A percentile compares a stretch with the other conserved stretches of the same genome.
Conservation (phyloP, 345 rosid genomes). For the Moricandia arvensis region DNA sequence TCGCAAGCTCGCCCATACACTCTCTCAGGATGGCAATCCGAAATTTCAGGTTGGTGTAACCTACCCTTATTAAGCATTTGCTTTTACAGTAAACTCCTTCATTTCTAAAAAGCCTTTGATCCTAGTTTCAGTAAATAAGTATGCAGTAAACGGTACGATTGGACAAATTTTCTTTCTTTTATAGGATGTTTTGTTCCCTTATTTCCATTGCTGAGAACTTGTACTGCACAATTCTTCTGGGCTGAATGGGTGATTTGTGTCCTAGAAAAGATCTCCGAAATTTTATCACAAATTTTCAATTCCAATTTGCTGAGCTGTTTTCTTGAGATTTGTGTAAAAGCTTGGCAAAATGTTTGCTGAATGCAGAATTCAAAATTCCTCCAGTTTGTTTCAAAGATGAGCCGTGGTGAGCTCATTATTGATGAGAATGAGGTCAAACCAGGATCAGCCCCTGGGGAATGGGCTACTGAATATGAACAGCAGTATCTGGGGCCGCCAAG, state of each 20-base stretch:
- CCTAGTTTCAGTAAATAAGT: not conserved
- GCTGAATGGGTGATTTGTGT: constrained; percentile 6
- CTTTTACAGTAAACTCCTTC: not conserved
- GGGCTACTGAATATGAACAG: constrained; percentile 93
- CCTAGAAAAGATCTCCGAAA: not conserved
- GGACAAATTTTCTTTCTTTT: constrained; percentile 4
- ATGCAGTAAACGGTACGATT: constrained; percentile 7
- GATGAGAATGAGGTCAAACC: constrained; percentile 94
- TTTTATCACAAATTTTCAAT: not conserved
- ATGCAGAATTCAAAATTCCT: constrained; percentile 97
- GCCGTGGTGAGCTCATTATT: constrained; percentile 94
- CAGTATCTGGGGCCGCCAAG: constrained; percentile 59
- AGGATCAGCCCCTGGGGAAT: constrained; percentile 60
- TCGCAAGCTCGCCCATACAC: constrained; percentile 89
- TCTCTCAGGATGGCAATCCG: constrained; percentile 86
- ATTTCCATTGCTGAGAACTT: constrained; percentile 13
- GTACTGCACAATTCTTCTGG: not conserved
- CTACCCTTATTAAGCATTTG: too few species aligned
- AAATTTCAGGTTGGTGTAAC: constrained; percentile 79
- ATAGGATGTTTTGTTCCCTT: constrained; percentile 11
- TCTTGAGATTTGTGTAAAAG: constrained; percentile 16
- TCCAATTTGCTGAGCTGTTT: not conserved
- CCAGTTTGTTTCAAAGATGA: constrained; percentile 98
- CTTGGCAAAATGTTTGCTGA: constrained; percentile 19
- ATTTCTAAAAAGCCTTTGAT: not conserved